phyloP scores from a whole-genome alignment of 2,329 filamentous ascomycete genomes.

The Cladosporium sp. region DNA sequence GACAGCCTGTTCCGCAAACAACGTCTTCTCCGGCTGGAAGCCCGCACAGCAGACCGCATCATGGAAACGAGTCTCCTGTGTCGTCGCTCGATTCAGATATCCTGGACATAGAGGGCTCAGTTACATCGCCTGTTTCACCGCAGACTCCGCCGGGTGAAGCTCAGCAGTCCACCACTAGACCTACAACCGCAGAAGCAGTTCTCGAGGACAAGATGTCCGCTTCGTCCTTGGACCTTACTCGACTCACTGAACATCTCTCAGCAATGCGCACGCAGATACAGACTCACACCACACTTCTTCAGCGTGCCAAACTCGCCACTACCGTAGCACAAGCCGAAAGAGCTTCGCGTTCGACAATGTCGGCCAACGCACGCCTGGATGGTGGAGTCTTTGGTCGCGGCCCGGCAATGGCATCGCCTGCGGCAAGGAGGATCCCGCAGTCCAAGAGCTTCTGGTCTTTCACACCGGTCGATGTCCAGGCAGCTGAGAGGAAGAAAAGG shows the following conservation, averaged over 20 bases:
- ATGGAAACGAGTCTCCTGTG: constrained; percentile 11
- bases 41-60: background rate
- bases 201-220: background rate
- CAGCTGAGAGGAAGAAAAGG: constrained; percentile 23
- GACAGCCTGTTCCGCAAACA: background rate
- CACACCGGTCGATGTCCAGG: constrained; percentile 18
- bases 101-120: constrained; percentile 9
- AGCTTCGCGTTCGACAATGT: constrained; percentile 4
- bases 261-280: constrained; percentile 30
- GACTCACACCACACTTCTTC: constrained; percentile 33
- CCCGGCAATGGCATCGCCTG: background rate
- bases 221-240: constrained; percentile 7
- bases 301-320: constrained; percentile 21
- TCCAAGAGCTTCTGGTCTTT: constrained; percentile 19
- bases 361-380: background rate
- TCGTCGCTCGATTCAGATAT: constrained; percentile 13
- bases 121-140: constrained; percentile 16
- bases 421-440: background rate
- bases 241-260: constrained; percentile 20
- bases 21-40: background rate
- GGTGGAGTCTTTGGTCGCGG: background rate
- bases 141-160: background rate
- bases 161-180: background rate
- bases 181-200: background rate
- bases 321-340: constrained; percentile 16